A percentile compares a stretch with the other conserved stretches of the same genome.
phyloP scores from a whole-genome alignment of 2,329 filamentous ascomycete species.

The Fusarium begoniae region DNA sequence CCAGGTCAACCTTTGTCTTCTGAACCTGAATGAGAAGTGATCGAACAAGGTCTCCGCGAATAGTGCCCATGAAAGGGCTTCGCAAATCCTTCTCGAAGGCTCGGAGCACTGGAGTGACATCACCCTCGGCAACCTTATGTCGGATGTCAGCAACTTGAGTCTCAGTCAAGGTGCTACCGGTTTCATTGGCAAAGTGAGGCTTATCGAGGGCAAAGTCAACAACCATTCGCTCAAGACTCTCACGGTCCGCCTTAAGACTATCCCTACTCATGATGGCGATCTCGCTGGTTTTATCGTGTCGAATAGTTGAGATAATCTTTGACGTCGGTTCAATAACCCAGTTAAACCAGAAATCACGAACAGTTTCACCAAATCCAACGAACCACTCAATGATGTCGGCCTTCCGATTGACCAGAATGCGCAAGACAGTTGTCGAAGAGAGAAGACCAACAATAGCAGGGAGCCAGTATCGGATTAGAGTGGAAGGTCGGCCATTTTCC shows the following conservation, averaged over 20 bases:
- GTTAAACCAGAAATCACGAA: slow-evolving; percentile 92
- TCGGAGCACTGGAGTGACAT: slow-evolving; percentile 88
- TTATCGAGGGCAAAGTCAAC: slow-evolving; percentile 93
- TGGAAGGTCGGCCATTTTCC: slow-evolving; percentile 78
- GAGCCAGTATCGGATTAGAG: slow-evolving; percentile 87
- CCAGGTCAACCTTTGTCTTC: slow-evolving; percentile 98
- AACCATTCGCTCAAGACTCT: slow-evolving; percentile 96
- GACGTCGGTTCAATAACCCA: slow-evolving; percentile 90
- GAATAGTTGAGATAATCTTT: slow-evolving; percentile 89
- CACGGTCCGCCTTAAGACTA: slow-evolving; percentile 87
- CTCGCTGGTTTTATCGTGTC: slow-evolving; percentile 90
- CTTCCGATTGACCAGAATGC: slow-evolving; percentile 76
- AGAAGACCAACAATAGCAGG: slow-evolving; percentile 75
- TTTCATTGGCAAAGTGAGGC: slow-evolving; percentile 66
- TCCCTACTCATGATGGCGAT: slow-evolving; percentile 97
- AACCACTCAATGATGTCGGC: slow-evolving; percentile 85
- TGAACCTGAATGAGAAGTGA: slow-evolving; percentile 96
- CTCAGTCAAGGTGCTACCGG: slow-evolving; percentile 64
- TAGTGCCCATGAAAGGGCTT: slow-evolving; percentile 80
- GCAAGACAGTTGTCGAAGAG: slow-evolving; percentile 87
- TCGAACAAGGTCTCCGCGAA: slow-evolving; percentile 87
- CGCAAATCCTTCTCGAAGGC: slow-evolving; percentile 92
- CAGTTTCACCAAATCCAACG: slow-evolving; percentile 78
- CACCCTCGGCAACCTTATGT: slow-evolving; percentile 85
- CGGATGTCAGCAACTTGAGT: slow-evolving; percentile 78